These are phyloP conservation scores for Murraya paniculata DNA, from an alignment of 345 rosid species.

Conservation along the genomic window DNA sequence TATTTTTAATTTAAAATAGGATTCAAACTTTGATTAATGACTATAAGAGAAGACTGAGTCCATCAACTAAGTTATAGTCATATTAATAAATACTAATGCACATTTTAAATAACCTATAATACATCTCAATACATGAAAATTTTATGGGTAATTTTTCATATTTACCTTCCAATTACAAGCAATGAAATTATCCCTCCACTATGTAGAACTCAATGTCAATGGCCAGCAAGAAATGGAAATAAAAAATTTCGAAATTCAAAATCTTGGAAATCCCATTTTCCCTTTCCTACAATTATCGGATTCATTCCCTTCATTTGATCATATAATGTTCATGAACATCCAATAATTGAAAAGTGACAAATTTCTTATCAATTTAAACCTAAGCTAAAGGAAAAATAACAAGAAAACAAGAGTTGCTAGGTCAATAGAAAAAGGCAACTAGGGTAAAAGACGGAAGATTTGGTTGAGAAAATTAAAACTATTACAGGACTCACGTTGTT, in stretches of 20 bases:
- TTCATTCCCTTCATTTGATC: too few species aligned
- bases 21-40: not conserved
- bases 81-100: not conserved
- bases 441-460: slow-evolving; percentile 24
- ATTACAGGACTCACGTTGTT: slow-evolving; percentile 28
- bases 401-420: slow-evolving; percentile 15
- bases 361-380: not conserved
- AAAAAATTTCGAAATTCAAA: not conserved
- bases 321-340: not conserved
- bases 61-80: not conserved
- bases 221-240: not conserved
- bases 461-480: slow-evolving; percentile 14
- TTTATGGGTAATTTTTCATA: too few species aligned
- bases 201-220: too few species aligned
- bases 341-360: not conserved
- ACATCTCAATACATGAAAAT: too few species aligned
- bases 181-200: not conserved
- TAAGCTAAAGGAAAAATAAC: not conserved
- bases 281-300: not conserved
- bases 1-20: too few species aligned
- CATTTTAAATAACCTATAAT: not conserved
- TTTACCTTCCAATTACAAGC: not conserved
- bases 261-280: not conserved
- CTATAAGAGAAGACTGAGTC: not conserved
- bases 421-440: not conserved